Percentiles rank a stretch among this genome's conserved stretches.
These are phyloP conservation scores for Tylopilus subfusipes DNA, from an alignment of 768 basidiomycete species.

Conservation along the genomic window DNA sequence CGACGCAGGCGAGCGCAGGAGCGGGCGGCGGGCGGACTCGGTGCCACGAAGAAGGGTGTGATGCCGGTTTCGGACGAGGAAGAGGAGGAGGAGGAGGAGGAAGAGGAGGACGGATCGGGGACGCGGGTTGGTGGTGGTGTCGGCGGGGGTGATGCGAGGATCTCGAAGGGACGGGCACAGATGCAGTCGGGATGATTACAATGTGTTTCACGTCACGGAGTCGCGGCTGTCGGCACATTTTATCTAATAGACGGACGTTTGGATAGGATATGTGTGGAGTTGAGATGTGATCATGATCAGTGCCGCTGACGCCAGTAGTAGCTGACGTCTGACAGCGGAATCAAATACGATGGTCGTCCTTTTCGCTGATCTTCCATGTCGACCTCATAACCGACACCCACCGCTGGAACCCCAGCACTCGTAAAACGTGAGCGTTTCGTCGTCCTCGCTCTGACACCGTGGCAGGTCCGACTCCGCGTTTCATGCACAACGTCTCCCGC, in stretches of 20 bases:
- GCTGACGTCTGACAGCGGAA: conserved; percentile 31
- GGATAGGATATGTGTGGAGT: conserved; percentile 18
- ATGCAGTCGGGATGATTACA: conserved; percentile 23
- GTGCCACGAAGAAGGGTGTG: conserved; percentile 19
- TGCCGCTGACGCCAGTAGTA: conserved; percentile 8
- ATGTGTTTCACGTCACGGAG: conserved; percentile 12
- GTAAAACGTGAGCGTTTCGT: conserved; percentile 22
- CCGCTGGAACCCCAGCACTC: conserved; percentile 14
- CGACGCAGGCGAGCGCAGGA: conserved; percentile 70
- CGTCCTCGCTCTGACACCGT: conserved; percentile 4
- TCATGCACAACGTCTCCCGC: not conserved
- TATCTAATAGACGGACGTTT: conserved; percentile 39
- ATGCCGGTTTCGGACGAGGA: conserved; percentile 25
- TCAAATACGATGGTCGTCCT: conserved; percentile 17
- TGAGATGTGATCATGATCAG: conserved; percentile 20
- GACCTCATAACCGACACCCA: conserved; percentile 16
- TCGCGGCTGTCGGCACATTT: too few relatives aligned
- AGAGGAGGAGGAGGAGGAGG: conserved; percentile 18
- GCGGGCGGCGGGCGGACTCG: conserved; percentile 45
- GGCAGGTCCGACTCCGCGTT: conserved; percentile 8
- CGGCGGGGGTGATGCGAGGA: conserved; percentile 10
- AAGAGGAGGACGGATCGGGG: conserved; percentile 14
- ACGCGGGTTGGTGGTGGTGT: conserved; percentile 1
- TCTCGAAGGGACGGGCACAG: conserved; percentile 15
- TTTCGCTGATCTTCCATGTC: conserved; percentile 25